Evolutionary conservation across 768 basidiomycete species (phyloP).

Genomic region (Hypholoma sublateritium): DNA sequence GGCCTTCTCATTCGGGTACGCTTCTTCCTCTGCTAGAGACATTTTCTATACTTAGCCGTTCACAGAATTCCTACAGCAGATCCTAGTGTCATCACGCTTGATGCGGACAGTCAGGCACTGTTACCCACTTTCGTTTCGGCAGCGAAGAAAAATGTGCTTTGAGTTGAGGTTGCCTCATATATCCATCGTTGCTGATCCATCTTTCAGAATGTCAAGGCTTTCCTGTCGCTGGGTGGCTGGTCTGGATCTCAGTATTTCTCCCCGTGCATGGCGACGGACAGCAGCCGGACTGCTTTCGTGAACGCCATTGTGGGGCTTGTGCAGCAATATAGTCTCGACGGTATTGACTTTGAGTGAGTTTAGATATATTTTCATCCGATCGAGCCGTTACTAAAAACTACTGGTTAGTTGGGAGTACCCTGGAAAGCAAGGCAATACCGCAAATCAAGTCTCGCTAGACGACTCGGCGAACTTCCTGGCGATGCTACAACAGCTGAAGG

Average conservation of each 20-base stretch:
- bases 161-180: neutral
- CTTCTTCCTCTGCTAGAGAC: neutral
- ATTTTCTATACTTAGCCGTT: neutral
- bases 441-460: conserved; percentile 53
- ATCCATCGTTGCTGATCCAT: neutral
- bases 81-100: conserved; percentile 27
- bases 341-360: conserved; percentile 52
- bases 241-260: conserved; percentile 61
- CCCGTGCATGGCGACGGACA: conserved; percentile 48
- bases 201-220: conserved; percentile 49
- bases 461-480: conserved; percentile 77
- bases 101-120: conserved; percentile 37
- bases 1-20: conserved; percentile 38
- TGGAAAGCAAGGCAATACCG: conserved; percentile 56
- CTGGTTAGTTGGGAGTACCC: conserved; percentile 80
- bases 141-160: conserved; percentile 38
- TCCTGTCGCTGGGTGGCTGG: conserved; percentile 72
- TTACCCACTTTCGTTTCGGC: conserved; percentile 54
- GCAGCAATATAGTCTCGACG: conserved; percentile 49
- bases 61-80: conserved; percentile 30
- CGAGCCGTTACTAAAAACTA: too few relatives aligned
- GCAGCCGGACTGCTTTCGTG: conserved; percentile 59
- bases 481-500: conserved; percentile 72
- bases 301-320: conserved; percentile 48
- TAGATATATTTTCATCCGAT: neutral